Evolutionary conservation across 179 eudicot species (phyloP).

Genomic region (Camellia oleifera): DNA sequence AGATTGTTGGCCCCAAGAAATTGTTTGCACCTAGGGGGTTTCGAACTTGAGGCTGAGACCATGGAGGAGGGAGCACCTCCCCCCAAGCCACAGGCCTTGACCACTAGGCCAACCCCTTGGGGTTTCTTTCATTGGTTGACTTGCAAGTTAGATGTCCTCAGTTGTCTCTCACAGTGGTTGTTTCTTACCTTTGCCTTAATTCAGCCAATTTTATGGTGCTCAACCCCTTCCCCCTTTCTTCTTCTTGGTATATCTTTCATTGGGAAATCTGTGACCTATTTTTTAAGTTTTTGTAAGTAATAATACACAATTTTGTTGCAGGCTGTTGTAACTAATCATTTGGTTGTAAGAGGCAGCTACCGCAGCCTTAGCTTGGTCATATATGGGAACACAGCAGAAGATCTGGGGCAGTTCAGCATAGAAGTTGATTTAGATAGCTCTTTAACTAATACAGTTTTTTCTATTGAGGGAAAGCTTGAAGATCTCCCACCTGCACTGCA

Average conservation of each 20-base stretch:
- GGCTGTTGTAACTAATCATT: slow-evolving; percentile 95
- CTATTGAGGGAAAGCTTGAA: slow-evolving; percentile 79
- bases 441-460: slow-evolving; percentile 65
- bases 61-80: too few species aligned
- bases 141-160: neutral
- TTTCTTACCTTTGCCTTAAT: neutral
- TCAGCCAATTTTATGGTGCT: neutral
- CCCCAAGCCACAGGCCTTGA: too few species aligned
- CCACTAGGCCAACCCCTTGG: too few species aligned
- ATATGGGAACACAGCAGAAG: slow-evolving; percentile 97
- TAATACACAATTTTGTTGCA: slow-evolving; percentile 29
- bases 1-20: too few species aligned
- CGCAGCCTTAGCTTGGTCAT: slow-evolving; percentile 94
- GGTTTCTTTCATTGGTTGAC: neutral
- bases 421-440: slow-evolving; percentile 91
- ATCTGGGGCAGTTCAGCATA: slow-evolving; percentile 92
- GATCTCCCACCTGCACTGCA: slow-evolving; percentile 83
- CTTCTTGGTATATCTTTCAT: neutral
- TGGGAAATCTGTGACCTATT: neutral
- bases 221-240: neutral
- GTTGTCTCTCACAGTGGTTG: neutral
- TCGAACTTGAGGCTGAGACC: too few species aligned
- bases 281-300: slow-evolving; percentile 12
- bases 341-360: slow-evolving; percentile 96
- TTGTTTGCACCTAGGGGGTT: too few species aligned